Percentiles rank a stretch among this genome's conserved stretches.
Evolutionary conservation across 2,329 filamentous ascomycete genomes (phyloP).

Genomic region (Talaromyces verruculosus): DNA sequence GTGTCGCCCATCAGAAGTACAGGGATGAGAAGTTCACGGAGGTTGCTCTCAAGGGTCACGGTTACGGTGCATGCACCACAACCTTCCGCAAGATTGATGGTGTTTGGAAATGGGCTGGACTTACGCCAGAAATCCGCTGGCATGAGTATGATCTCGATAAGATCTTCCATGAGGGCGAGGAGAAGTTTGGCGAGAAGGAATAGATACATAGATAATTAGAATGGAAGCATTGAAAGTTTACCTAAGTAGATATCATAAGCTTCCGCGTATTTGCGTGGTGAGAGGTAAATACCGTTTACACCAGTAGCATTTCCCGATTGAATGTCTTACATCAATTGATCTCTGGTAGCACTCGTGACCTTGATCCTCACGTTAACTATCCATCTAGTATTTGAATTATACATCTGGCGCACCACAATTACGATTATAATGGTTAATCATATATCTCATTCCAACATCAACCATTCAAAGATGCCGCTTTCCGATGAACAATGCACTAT

Average conservation of each 20-base stretch:
- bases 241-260: not conserved
- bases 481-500: not conserved
- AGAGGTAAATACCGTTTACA: not conserved
- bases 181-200: not conserved
- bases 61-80: conserved; percentile 40
- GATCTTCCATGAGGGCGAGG: not conserved
- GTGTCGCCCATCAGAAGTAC: conserved; percentile 61
- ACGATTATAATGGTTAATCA: not conserved
- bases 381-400: not conserved
- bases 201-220: not conserved
- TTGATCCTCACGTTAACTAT: not conserved
- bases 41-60: conserved; percentile 58
- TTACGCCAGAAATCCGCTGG: conserved; percentile 31
- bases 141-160: conserved; percentile 25
- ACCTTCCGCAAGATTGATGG: conserved; percentile 35
- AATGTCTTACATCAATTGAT: not conserved
- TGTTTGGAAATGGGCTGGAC: conserved; percentile 34
- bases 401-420: not conserved
- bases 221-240: not conserved
- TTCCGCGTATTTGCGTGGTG: not conserved
- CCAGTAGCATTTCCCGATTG: not conserved
- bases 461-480: not conserved
- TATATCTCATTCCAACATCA: not conserved
- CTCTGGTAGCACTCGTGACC: not conserved
- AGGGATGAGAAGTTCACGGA: conserved; percentile 46